Percentiles rank a stretch among this genome's conserved stretches.
Conservation (phyloP, 176 grass and related monocot genomes). For the Avena insularis region DNA sequence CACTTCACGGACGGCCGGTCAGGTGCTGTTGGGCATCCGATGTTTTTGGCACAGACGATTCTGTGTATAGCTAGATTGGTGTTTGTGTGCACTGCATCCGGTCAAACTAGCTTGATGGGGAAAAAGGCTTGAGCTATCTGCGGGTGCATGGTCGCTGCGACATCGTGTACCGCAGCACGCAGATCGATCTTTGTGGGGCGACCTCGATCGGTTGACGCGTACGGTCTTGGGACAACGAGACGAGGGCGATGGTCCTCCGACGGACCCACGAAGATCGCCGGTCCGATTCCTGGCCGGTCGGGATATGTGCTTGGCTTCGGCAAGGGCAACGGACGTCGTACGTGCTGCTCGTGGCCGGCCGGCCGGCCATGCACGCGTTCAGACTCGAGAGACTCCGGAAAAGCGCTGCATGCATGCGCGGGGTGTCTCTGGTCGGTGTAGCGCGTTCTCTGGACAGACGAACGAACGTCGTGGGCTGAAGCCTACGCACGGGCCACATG, state of each 20-base stretch:
- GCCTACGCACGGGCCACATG: conserved; percentile 10
- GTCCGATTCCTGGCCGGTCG: too few relatives aligned
- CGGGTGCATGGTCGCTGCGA: neutral
- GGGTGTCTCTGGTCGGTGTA: conserved; percentile 38
- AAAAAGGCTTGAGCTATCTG: neutral
- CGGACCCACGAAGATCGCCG: neutral
- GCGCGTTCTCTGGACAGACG: neutral
- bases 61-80: too few relatives aligned
- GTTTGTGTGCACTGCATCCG: neutral
- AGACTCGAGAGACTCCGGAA: neutral
- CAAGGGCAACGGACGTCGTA: neutral
- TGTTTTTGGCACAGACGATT: neutral
- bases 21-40: neutral
- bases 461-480: conserved; percentile 24
- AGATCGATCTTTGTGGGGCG: neutral
- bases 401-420: neutral
- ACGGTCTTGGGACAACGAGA: neutral
- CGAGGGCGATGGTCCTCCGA: neutral
- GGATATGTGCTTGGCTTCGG: too few relatives aligned
- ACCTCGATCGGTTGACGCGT: neutral
- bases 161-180: too few relatives aligned
- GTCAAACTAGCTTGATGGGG: neutral
- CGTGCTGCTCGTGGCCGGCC: neutral
- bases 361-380: conserved; percentile 27
- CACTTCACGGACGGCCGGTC: neutral